Base-by-base conservation (phyloP, 2,329 filamentous ascomycete species). In the Chaetomiaceae sp. region DNA sequence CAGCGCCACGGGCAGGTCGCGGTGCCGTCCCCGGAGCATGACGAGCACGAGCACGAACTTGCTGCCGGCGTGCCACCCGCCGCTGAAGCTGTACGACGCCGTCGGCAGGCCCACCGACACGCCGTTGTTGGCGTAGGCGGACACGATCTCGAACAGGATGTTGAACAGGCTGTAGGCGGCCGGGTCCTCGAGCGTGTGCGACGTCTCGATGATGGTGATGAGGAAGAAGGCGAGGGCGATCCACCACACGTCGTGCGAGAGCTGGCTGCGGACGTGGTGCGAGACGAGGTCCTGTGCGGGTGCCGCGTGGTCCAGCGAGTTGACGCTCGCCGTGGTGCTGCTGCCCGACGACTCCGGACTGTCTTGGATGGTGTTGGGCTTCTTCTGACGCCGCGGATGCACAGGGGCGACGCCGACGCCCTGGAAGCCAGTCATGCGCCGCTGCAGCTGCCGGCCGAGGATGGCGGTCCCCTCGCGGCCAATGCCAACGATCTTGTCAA, bases 211-310 rank as follows among this genome's bases (percentile, higher is more conserved):
- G 54, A 79, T 77, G 34, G 75, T 72, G 54, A 86, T 82, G 20
- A 81, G 68, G 17, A 85, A 71, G 8, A 83, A 75, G 0, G 81
- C 81, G 1, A 85, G 65, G 1, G 81, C 77, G 12, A 86, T 75
- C 73, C 78, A 84, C 82, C 82, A 86, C 12, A 86, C 70, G 61
- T 87, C 83, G 64, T 85, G 82, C 11, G 81, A 78, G 3, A 86
- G 73, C 62, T 86, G 83, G 19, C 77, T 76, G 25, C 79, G 77
- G 12, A 85, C 69, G 63, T 85, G 81, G 54, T 78, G 72, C 60
- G 80, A 79, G 61, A 71, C 74, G 53, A 76, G 71, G 19, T 72
- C 75, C 23, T 74, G 77, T 55, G 66, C 64, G 9, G 56, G 49
- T n/a, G 44, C 55, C 9, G 11, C 47, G 17, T 27, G 17, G 23